Percentiles rank a stretch among this genome's conserved stretches.
Conservation (phyloP, 2,329 filamentous ascomycete genomes). For the Fusarium compactum region DNA sequence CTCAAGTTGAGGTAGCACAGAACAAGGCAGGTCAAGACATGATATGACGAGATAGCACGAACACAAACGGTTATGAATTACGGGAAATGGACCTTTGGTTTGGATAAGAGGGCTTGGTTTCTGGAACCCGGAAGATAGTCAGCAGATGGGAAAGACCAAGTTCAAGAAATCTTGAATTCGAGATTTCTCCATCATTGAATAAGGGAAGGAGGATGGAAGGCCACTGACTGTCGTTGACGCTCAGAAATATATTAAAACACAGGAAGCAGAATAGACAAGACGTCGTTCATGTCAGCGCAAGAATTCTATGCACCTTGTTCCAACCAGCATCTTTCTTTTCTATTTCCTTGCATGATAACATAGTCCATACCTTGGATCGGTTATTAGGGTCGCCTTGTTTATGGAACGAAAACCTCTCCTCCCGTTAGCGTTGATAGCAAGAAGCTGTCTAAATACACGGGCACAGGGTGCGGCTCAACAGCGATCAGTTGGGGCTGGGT, state of each 20-base stretch:
- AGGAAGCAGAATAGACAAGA: constrained; percentile 29
- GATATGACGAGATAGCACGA: constrained; percentile 2
- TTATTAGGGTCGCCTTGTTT: not conserved
- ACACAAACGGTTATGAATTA: constrained; percentile 30
- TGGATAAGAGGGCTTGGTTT: not conserved
- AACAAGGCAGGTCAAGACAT: not conserved
- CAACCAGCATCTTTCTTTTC: not conserved
- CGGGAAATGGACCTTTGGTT: constrained; percentile 31
- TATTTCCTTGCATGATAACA: not conserved
- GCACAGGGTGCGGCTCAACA: not conserved
- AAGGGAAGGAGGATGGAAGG: not conserved
- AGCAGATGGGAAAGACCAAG: not conserved
- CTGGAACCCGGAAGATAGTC: not conserved
- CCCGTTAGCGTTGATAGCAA: not conserved
- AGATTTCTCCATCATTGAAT: not conserved
- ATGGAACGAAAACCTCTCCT: not conserved
- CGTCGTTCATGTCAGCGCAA: constrained; percentile 19
- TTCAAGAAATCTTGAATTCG: not conserved
- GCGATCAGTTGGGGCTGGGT: not conserved
- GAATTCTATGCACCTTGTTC: not conserved
- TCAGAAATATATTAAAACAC: constrained; percentile 1
- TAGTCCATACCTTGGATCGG: not conserved
- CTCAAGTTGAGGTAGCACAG: constrained; percentile 23
- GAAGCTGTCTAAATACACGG: not conserved
- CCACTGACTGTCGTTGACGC: constrained; percentile 12